Conservation (phyloP, 2,329 filamentous ascomycete species). For the Amphichorda felina region DNA sequence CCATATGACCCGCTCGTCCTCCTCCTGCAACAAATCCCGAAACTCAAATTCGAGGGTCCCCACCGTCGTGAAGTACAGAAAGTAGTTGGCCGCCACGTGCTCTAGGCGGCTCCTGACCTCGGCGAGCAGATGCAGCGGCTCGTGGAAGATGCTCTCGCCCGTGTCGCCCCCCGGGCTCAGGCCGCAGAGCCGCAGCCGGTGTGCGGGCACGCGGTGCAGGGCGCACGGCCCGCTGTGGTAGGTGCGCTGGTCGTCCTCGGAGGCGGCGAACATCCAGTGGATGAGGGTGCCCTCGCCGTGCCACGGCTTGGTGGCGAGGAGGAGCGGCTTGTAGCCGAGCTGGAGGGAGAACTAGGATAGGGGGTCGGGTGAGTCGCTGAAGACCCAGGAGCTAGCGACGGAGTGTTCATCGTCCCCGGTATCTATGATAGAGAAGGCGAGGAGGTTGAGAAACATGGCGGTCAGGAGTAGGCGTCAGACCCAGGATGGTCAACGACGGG, state of each 20-base stretch:
- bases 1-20: conserved; percentile 9
- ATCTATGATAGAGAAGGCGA: conserved; percentile 7
- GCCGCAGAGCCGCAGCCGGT: not conserved
- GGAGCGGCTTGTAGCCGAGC: conserved; percentile 8
- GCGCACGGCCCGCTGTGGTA: not conserved
- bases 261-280: conserved; percentile 3
- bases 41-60: conserved; percentile 3
- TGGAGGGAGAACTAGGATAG: conserved; percentile 10
- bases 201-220: not conserved
- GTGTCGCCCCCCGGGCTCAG: not conserved
- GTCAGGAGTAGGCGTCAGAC: too few relatives aligned
- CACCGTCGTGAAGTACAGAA: not conserved
- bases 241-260: not conserved
- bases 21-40: conserved; percentile 6
- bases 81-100: too few relatives aligned
- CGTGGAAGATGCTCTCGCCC: not conserved
- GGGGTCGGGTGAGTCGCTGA: conserved; percentile 5
- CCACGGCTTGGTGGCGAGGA: conserved; percentile 1
- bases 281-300: not conserved
- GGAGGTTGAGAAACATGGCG: too few relatives aligned
- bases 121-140: not conserved
- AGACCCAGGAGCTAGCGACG: conserved; percentile 10
- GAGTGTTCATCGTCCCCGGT: conserved; percentile 3
- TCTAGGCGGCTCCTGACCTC: not conserved
- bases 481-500: too few relatives aligned